Evolutionary conservation across 2,329 filamentous ascomycete species (phyloP).

Genomic region (Colletotrichum ledebouriae): DNA sequence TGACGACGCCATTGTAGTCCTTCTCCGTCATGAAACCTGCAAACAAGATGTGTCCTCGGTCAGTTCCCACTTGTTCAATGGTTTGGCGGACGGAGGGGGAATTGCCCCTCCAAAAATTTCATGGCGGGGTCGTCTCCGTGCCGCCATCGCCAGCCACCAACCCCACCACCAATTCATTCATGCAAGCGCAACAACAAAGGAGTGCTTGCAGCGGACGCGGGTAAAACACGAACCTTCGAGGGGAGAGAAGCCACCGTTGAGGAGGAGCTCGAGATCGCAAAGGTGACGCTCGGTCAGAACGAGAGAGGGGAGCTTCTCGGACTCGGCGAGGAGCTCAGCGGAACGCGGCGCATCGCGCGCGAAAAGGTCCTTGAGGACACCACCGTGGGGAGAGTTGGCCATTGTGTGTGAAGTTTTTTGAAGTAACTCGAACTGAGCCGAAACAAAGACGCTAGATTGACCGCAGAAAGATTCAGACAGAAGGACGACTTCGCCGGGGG

Average conservation of each 20-base stretch:
- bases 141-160: conserved; percentile 24
- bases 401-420: conserved; percentile 56
- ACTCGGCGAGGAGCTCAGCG: conserved; percentile 83
- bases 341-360: conserved; percentile 91
- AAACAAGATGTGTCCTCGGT: conserved; percentile 32
- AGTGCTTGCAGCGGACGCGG: neutral
- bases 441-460: conserved; percentile 4
- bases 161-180: conserved; percentile 32
- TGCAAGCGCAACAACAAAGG: conserved; percentile 8
- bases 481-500: neutral
- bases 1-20: conserved; percentile 94
- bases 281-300: conserved; percentile 93
- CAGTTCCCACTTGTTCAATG: conserved; percentile 25
- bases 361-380: conserved; percentile 97
- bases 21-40: conserved; percentile 96
- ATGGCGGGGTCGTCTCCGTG: conserved; percentile 39
- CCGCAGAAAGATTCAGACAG: neutral
- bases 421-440: neutral
- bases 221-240: conserved; percentile 78
- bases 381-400: conserved; percentile 85
- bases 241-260: conserved; percentile 97
- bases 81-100: neutral
- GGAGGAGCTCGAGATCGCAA: conserved; percentile 96
- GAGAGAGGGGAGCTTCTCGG: conserved; percentile 87
- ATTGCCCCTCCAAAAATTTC: conserved; percentile 32